Base-by-base conservation (phyloP, 192 early-diverging fungal genomes). In the Backusella australiensis region DNA sequence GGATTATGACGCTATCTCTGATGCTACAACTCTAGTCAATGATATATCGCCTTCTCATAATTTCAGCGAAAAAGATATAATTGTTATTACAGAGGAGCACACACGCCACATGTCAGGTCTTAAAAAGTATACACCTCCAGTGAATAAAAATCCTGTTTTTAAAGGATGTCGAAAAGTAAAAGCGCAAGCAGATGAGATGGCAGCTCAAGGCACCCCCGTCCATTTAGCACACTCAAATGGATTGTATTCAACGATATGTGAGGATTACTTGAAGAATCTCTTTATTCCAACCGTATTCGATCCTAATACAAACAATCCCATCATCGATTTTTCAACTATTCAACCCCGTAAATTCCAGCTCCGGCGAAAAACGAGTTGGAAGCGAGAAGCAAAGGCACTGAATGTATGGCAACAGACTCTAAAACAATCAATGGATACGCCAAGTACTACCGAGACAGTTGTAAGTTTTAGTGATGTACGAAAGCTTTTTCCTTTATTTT, bases 381-480 rank as follows among this genome's bases (percentile, higher is more conserved):
- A 69, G 26, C 75, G 67, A n/a, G 75, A 76, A 59, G 8, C 35
- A 1, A 76, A 76, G 68, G 68, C 68, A 19, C 19, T 76, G 12
- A 14, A 56, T 39, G 46, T 63, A 3, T 76, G 75, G 75, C 75
- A 70, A 2, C 19, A 11, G 17, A 38, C 41, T 34, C 44, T 70
- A 39, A 68, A 76, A 53, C 3, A 26, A 34, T 15, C 69, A n/a
- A 29, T 44, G 5, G 14, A 71, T 8, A 35, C 35, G 3, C n/a
- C 68, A 26, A 29, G 11, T n/a, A 12, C 44, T 14, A 4, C 68
- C 23, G 29, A 46, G 17, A 23, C 0, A n/a, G 39, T 5, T 56
- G 14, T 34, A 73, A 38, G 53, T 26, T 34, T 23, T 49, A 49
- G 15, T n/a, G 1, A 49, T 6, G 4, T 49, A 2, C n/a, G 46